A percentile compares a stretch with the other conserved stretches of the same genome.
phyloP scores from a whole-genome alignment of 192 early-diverging fungal genomes.

The Jimgerdemannia lactiflua region DNA sequence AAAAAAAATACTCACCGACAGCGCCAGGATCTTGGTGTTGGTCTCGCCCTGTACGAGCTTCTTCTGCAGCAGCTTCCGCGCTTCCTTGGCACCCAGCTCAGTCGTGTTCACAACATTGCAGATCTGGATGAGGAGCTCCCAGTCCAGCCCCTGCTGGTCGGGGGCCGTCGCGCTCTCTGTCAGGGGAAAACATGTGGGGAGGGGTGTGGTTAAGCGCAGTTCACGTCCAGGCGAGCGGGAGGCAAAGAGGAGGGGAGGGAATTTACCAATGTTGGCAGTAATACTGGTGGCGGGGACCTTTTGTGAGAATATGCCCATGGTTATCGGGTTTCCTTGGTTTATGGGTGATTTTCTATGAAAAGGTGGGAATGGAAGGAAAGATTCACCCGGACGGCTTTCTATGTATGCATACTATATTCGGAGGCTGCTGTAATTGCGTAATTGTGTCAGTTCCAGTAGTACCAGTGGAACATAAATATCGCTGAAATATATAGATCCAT shows the following conservation, averaged over 20 bases:
- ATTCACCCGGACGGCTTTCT: too few relatives aligned
- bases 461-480: too few relatives aligned
- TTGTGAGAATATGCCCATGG: slow-evolving; percentile 36
- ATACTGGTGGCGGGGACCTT: slow-evolving; percentile 32
- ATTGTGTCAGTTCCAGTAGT: too few relatives aligned
- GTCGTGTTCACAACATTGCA: slow-evolving; percentile 23
- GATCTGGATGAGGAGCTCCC: slow-evolving; percentile 22
- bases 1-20: slow-evolving; percentile 15
- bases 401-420: too few relatives aligned
- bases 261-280: slow-evolving; percentile 29
- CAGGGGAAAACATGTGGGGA: background rate
- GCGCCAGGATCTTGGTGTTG: slow-evolving; percentile 20
- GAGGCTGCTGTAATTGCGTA: too few relatives aligned
- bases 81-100: slow-evolving; percentile 34
- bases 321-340: background rate
- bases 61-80: slow-evolving; percentile 31
- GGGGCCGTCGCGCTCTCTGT: slow-evolving; percentile 23
- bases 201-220: background rate
- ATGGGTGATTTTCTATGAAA: too few relatives aligned
- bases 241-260: background rate
- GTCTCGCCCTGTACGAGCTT: slow-evolving; percentile 17
- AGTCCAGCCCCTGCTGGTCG: slow-evolving; percentile 22
- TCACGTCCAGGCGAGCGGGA: too few relatives aligned
- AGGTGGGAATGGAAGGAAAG: too few relatives aligned
- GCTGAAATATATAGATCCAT: too few relatives aligned